Evolutionary conservation across 2,329 filamentous ascomycete genomes (phyloP), one percentile per base, ranked within the genome.

Genomic region (Escovopsis sp.): DNA sequence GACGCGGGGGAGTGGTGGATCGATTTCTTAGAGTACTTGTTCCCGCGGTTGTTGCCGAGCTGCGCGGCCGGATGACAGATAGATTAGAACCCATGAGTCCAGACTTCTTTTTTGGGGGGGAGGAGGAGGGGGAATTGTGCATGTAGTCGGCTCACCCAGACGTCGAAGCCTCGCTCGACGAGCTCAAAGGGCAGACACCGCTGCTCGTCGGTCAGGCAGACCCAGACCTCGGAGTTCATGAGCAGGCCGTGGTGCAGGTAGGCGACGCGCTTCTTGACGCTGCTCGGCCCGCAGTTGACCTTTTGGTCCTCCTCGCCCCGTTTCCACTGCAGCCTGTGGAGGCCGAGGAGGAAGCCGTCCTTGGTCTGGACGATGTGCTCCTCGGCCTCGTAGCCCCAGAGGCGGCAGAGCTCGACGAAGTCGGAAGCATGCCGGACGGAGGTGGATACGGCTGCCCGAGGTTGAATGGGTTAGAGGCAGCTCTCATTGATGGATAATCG

Each of bases 141-240:
- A 6, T 27, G 25, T 27, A 6, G 5, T 27, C 5, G 25, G 25
- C 75, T 53, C 62, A 83, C 79, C 85, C 91, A 98, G 49, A 96
- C 89, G 66, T 98, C 91, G 53, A 93, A 98, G 3, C 91, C 91
- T 53, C 76, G 74, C 54, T 95, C 86, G 0, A 94, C 86, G 35
- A 98, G 68, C 50, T 83, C 74, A 57, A 98, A 96, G 0, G 91
- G 86, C 33, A 98, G 67, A 50, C 83, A 89, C 51, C 88, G 75
- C 59, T 93, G 74, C 51, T 81, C 79, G 50, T 95, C 84, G 0
- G 89, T 94, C 56, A 89, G 65, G 56, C 86, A 93, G 8, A 96
- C 85, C 91, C 91, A 98, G 30, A 98, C 89, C 61, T 98, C 91
- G 52, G 87, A 94, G 62, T 95, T 96, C 91, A 98, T 98, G 56